Conservation (phyloP, 768 basidiomycete genomes). For the Agrocybe chaxingu region DNA sequence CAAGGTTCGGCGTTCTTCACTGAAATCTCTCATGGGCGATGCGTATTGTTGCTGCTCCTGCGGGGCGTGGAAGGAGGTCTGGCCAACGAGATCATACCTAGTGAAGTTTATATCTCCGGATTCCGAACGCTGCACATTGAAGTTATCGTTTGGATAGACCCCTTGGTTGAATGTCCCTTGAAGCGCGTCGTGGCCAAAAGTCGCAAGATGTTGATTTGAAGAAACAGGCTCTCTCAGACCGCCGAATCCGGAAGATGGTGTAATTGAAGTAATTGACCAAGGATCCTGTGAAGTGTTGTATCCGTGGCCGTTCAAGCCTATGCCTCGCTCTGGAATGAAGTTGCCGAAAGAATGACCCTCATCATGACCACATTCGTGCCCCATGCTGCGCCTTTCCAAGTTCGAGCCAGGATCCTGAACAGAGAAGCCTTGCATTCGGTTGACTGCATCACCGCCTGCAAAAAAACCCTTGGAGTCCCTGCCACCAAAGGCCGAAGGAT, state of each 20-base stretch:
- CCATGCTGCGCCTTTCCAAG: slow-evolving; percentile 14
- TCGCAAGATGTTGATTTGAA: slow-evolving; percentile 2
- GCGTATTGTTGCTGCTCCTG: slow-evolving; percentile 13
- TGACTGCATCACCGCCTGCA: slow-evolving; percentile 29
- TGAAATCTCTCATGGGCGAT: slow-evolving; percentile 9
- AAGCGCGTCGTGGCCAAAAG: slow-evolving; percentile 3
- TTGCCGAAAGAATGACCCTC: slow-evolving; percentile 21
- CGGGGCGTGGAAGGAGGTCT: slow-evolving; percentile 10
- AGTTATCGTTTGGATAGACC: slow-evolving; percentile 7
- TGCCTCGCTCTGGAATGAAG: slow-evolving; percentile 16
- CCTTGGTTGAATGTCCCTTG: slow-evolving; percentile 10
- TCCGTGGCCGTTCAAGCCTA: slow-evolving; percentile 12
- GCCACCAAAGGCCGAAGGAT: slow-evolving; percentile 55
- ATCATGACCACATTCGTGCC: slow-evolving; percentile 15
- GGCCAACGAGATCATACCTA: slow-evolving; percentile 8
- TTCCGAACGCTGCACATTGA: slow-evolving; percentile 3
- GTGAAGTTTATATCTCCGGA: slow-evolving; percentile 6
- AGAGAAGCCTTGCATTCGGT: slow-evolving; percentile 22
- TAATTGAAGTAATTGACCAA: slow-evolving; percentile 16
- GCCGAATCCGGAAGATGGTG: slow-evolving; percentile 6
- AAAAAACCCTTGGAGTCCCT: slow-evolving; percentile 37
- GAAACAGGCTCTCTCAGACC: slow-evolving; percentile 3
- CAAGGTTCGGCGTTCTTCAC: slow-evolving; percentile 5
- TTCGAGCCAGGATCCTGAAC: slow-evolving; percentile 13
- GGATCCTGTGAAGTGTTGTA: slow-evolving; percentile 18